Conservation (phyloP, 805 yeast species). For the Kazachstania psychrophila region DNA sequence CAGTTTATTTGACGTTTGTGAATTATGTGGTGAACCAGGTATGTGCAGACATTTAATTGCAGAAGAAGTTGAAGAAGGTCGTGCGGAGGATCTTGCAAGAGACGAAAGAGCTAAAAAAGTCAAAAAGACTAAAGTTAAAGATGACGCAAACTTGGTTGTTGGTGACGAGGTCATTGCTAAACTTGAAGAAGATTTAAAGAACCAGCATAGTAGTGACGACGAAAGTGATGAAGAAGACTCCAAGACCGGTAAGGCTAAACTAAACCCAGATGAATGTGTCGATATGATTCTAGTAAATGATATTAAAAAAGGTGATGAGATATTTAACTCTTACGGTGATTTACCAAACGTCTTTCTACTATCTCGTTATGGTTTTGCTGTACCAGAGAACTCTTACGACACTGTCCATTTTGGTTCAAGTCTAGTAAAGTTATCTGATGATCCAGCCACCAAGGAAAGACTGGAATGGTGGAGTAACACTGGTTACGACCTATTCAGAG, state of each 20-base stretch:
- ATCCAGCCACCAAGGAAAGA: conserved; percentile 10
- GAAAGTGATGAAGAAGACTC: conserved; percentile 13
- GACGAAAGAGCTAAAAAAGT: not conserved
- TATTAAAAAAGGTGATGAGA: conserved; percentile 45
- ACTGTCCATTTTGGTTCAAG: conserved; percentile 43
- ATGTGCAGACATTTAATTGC: conserved; percentile 34
- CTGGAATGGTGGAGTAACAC: conserved; percentile 20
- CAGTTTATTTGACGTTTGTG: conserved; percentile 44
- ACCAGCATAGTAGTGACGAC: not conserved
- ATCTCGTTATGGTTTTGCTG: conserved; percentile 72
- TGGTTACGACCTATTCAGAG: conserved; percentile 11
- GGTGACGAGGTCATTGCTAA: conserved; percentile 30
- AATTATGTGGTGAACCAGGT: conserved; percentile 38
- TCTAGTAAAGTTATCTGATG: conserved; percentile 9
- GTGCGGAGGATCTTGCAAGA: conserved; percentile 9
- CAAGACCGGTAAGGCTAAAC: conserved; percentile 4
- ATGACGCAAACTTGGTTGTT: conserved; percentile 64
- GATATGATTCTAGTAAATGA: conserved; percentile 48
- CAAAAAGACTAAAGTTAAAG: conserved; percentile 24
- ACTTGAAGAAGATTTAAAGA: not conserved
- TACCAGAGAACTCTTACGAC: conserved; percentile 46
- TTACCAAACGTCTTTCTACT: conserved; percentile 55
- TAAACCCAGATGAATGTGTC: conserved; percentile 46
- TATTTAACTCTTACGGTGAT: conserved; percentile 80
- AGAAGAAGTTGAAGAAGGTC: conserved; percentile 12